phyloP scores from a whole-genome alignment of 257 asterid species.

The Fraxinus excelsior region DNA sequence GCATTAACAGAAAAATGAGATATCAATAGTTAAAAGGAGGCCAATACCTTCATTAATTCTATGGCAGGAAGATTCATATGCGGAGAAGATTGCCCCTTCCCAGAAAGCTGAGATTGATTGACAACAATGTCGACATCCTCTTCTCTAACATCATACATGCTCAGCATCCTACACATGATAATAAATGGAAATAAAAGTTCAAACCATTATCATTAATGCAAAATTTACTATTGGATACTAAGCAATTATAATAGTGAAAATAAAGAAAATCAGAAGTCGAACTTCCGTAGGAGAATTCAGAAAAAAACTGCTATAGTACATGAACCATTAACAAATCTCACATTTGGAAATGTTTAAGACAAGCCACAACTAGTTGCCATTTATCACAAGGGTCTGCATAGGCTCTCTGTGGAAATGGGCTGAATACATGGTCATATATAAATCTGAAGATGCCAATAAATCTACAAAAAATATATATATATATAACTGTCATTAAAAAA shows the following conservation, averaged over 20 bases:
- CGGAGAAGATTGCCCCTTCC: slow-evolving; percentile 56
- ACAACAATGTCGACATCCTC: slow-evolving; percentile 66
- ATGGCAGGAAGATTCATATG: slow-evolving; percentile 80
- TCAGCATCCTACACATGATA: slow-evolving; percentile 73
- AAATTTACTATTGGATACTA: slow-evolving; percentile 19
- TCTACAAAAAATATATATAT: slow-evolving; percentile 44
- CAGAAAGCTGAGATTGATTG: slow-evolving; percentile 66
- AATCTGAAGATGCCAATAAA: slow-evolving; percentile 95
- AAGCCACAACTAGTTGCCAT: slow-evolving; percentile 90
- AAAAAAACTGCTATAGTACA: slow-evolving; percentile 14
- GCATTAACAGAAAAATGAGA: not conserved
- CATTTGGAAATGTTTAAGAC: slow-evolving; percentile 89
- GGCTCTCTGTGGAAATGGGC: slow-evolving; percentile 98
- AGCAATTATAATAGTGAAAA: not conserved
- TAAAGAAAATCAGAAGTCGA: not conserved
- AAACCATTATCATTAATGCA: slow-evolving; percentile 5
- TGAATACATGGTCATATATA: slow-evolving; percentile 87
- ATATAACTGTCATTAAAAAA: slow-evolving; percentile 15
- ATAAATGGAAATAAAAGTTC: slow-evolving; percentile 23
- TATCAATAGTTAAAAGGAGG: slow-evolving; percentile 14
- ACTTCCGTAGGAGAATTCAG: slow-evolving; percentile 13
- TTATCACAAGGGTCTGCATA: slow-evolving; percentile 88
- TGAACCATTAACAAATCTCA: slow-evolving; percentile 37
- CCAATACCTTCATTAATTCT: slow-evolving; percentile 78
- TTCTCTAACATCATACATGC: slow-evolving; percentile 78